phyloP scores from a whole-genome alignment of 768 basidiomycete genomes.

The Pisolithus albus region DNA sequence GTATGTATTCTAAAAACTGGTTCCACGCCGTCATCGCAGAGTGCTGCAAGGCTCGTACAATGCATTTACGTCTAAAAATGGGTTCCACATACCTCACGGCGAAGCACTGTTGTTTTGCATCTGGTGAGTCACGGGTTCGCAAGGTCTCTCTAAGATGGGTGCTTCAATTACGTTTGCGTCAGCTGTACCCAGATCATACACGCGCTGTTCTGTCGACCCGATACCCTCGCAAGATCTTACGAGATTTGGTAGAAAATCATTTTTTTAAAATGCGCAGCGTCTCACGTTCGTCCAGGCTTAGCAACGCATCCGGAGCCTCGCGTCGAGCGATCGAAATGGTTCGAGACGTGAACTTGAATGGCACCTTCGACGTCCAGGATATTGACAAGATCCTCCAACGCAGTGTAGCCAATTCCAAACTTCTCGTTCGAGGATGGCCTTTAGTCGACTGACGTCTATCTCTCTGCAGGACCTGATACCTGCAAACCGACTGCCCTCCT shows the following conservation, averaged over 20 bases:
- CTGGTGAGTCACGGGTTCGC: constrained; percentile 39
- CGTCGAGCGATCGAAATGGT: constrained; percentile 56
- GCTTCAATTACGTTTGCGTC: neutral
- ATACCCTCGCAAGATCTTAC: no score
- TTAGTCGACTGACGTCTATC: neutral
- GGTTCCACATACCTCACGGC: constrained; percentile 41
- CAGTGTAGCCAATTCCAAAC: constrained; percentile 31
- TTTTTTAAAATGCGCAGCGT: no score
- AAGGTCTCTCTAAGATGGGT: neutral
- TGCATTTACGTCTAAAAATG: constrained; percentile 58
- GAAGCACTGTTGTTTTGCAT: constrained; percentile 60
- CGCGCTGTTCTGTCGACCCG: constrained; percentile 13
- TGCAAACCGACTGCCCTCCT: constrained; percentile 46
- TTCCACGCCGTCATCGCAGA: constrained; percentile 30
- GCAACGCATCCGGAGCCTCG: constrained; percentile 31
- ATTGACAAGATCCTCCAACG: constrained; percentile 49
- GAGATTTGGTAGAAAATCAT: no score
- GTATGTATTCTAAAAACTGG: neutral
- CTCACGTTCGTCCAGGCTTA: no score
- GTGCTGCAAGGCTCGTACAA: constrained; percentile 91
- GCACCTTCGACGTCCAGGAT: constrained; percentile 45
- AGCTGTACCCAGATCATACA: constrained; percentile 88
- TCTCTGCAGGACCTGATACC: constrained; percentile 46
- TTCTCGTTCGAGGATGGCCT: neutral
- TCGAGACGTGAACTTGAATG: constrained; percentile 49